Conservation (phyloP, 441 rosid species). For the Omphalea diandra region DNA sequence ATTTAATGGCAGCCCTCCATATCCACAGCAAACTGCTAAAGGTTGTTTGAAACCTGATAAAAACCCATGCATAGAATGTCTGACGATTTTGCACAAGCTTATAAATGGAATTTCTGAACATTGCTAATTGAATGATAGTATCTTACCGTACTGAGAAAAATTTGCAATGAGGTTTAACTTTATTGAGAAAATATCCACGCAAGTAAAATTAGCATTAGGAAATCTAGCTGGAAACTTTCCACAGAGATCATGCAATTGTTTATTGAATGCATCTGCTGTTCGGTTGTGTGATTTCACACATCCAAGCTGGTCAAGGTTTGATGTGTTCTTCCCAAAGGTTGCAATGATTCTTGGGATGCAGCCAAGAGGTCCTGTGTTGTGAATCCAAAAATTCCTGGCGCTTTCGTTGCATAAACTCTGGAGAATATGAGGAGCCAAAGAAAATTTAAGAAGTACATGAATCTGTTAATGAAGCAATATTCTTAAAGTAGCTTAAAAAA, state of each 20-base stretch:
- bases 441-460: not conserved
- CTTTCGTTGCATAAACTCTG: conserved; percentile 77
- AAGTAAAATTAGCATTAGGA: conserved; percentile 63
- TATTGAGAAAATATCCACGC: conserved; percentile 74
- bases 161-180: no score
- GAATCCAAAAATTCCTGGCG: conserved; percentile 87
- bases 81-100: not conserved
- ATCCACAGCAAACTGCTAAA: conserved; percentile 84
- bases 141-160: conserved; percentile 73
- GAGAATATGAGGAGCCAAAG: conserved; percentile 13
- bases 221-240: conserved; percentile 57
- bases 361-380: conserved; percentile 94
- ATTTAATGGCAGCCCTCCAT: conserved; percentile 77
- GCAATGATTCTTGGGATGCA: conserved; percentile 87
- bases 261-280: conserved; percentile 80
- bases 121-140: not conserved
- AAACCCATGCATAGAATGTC: conserved; percentile 15
- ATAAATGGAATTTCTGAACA: not conserved
- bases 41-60: conserved; percentile 92
- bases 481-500: not conserved
- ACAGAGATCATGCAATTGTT: conserved; percentile 80
- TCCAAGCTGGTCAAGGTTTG: conserved; percentile 81
- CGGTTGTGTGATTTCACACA: conserved; percentile 76
- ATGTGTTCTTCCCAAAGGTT: conserved; percentile 74
- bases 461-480: not conserved